These are phyloP conservation scores for Chytridium lagenaria DNA, from an alignment of 371 early-diverging fungal species.

Conservation along the genomic window DNA sequence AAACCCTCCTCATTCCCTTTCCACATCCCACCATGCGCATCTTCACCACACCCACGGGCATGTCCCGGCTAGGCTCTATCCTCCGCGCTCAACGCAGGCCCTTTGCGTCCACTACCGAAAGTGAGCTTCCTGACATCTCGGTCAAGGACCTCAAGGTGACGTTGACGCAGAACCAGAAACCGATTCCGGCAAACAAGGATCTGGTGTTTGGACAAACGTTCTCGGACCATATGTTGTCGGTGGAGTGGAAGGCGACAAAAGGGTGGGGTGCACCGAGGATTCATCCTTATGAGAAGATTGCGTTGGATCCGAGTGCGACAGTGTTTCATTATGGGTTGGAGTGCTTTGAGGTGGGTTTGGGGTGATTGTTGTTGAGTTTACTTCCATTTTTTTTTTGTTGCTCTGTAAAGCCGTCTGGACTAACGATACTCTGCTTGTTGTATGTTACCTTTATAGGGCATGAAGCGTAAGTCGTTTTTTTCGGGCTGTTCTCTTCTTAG, in stretches of 20 bases:
- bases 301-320: constrained; percentile 82
- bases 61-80: too few relatives aligned
- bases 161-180: constrained; percentile 40
- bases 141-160: constrained; percentile 20
- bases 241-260: constrained; percentile 73
- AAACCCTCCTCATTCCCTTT: too few relatives aligned
- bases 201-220: constrained; percentile 90
- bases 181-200: constrained; percentile 74
- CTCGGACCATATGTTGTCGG: constrained; percentile 87
- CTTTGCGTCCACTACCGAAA: neutral
- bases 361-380: neutral
- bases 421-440: neutral
- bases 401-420: neutral
- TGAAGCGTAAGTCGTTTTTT: constrained; percentile 72
- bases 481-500: neutral
- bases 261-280: constrained; percentile 57
- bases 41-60: too few relatives aligned
- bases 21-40: too few relatives aligned
- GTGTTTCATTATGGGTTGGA: constrained; percentile 94
- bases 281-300: constrained; percentile 78
- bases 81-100: neutral
- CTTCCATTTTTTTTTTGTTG: neutral
- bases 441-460: constrained; percentile 57
- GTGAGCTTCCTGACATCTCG: constrained; percentile 17
- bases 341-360: constrained; percentile 85